Conservation (phyloP, 768 basidiomycete genomes). For the button mushroom (Agaricus bisporus) region DNA sequence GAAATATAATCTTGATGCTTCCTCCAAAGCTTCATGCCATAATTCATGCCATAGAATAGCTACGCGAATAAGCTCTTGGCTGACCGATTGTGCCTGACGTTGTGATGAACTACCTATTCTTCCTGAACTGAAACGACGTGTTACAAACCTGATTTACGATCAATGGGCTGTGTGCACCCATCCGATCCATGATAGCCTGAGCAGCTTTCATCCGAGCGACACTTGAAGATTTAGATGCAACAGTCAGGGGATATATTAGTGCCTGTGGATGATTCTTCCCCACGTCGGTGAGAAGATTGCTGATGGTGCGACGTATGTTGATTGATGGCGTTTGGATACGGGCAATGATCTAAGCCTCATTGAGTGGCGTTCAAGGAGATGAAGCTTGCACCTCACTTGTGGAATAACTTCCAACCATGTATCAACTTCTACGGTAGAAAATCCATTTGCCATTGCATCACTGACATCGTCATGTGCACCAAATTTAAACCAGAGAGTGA, state of each 20-base stretch:
- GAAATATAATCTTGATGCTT: slow-evolving; percentile 94
- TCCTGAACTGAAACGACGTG: not conserved
- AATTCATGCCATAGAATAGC: slow-evolving; percentile 98
- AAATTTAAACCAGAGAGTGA: slow-evolving; percentile 98
- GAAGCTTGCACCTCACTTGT: slow-evolving; percentile 58
- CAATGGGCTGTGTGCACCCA: slow-evolving; percentile 83
- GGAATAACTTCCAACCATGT: slow-evolving; percentile 99
- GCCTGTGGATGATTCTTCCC: slow-evolving; percentile 98
- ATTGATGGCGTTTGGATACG: slow-evolving; percentile 92
- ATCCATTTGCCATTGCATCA: slow-evolving; percentile 81
- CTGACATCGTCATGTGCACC: slow-evolving; percentile 88
- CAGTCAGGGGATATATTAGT: slow-evolving; percentile 90
- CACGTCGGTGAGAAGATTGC: slow-evolving; percentile 82
- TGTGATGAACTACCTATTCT: not conserved
- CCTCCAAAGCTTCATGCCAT: slow-evolving; percentile 98
- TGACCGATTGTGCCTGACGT: slow-evolving; percentile 47
- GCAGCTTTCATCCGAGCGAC: slow-evolving; percentile 77
- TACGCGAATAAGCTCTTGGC: slow-evolving; percentile 91
- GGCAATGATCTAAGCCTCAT: slow-evolving; percentile 75
- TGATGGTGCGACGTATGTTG: slow-evolving; percentile 85
- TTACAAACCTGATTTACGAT: slow-evolving; percentile 78
- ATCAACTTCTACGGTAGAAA: slow-evolving; percentile 87
- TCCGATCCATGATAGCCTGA: slow-evolving; percentile 79
- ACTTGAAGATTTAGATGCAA: slow-evolving; percentile 95
- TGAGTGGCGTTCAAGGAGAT: not conserved